Percentiles rank a stretch among this genome's conserved stretches.
Conservation (phyloP, 2,329 filamentous ascomycete genomes). For the Fusarium sp. region DNA sequence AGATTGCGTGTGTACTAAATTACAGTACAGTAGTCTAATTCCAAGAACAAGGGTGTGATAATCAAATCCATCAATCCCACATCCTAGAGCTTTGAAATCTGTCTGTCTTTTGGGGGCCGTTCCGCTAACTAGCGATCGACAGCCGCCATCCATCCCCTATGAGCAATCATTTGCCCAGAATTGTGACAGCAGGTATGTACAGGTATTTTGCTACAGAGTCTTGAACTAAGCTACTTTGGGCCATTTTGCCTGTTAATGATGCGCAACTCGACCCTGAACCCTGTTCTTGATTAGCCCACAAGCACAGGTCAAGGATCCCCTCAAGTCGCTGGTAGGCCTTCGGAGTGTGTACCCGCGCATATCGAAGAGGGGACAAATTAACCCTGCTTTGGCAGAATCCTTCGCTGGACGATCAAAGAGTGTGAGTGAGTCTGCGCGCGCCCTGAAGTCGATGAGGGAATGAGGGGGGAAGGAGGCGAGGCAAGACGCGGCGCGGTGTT, state of each 20-base stretch:
- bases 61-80: not conserved
- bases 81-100: not conserved
- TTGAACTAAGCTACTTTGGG: not conserved
- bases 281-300: conserved; percentile 11
- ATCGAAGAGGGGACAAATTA: conserved; percentile 31
- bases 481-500: conserved; percentile 5
- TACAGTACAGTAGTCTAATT: not conserved
- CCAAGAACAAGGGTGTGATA: conserved; percentile 8
- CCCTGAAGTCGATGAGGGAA: conserved; percentile 18
- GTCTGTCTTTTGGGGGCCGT: conserved; percentile 20
- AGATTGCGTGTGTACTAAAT: not conserved
- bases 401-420: conserved; percentile 10
- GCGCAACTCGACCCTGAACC: conserved; percentile 16
- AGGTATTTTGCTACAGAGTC: not conserved
- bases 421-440: conserved; percentile 2
- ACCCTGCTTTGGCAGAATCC: conserved; percentile 33
- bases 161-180: not conserved
- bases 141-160: conserved; percentile 4
- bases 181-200: not conserved
- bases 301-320: conserved; percentile 9
- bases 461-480: not conserved
- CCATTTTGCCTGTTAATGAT: conserved; percentile 33
- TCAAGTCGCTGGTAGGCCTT: not conserved
- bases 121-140: conserved; percentile 15
- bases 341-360: conserved; percentile 31